These are phyloP conservation scores for Lindgomyces ingoldianus DNA, from an alignment of 495 filamentous ascomycete genomes.

Conservation along the genomic window DNA sequence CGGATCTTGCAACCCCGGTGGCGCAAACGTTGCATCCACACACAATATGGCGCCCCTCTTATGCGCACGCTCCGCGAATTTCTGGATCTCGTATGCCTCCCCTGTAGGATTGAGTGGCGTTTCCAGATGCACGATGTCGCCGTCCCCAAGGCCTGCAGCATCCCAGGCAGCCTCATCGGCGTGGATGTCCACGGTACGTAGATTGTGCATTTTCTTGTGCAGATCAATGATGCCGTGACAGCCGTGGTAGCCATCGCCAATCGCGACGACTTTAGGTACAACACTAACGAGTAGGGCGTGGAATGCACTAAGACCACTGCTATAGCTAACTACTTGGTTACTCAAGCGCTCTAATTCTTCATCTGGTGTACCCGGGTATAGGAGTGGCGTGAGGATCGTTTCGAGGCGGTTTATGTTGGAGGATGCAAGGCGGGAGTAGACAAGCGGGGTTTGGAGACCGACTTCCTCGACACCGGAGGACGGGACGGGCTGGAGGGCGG, in stretches of 20 bases:
- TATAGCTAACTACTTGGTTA: slow-evolving; percentile 73
- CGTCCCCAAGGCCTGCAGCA: slow-evolving; percentile 48
- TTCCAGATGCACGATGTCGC: slow-evolving; percentile 89
- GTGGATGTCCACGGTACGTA: slow-evolving; percentile 58
- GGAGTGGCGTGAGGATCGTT: slow-evolving; percentile 69
- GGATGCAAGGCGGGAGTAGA: slow-evolving; percentile 78
- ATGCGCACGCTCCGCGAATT: slow-evolving; percentile 72
- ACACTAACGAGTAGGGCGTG: slow-evolving; percentile 76
- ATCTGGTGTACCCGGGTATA: slow-evolving; percentile 47
- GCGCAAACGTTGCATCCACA: slow-evolving; percentile 89
- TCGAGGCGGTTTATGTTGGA: slow-evolving; percentile 85
- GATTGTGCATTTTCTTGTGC: slow-evolving; percentile 67
- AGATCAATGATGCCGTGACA: slow-evolving; percentile 80
- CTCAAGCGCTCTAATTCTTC: slow-evolving; percentile 3
- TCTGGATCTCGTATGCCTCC: slow-evolving; percentile 68
- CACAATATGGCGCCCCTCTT: slow-evolving; percentile 69
- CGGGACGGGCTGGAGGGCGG: slow-evolving; percentile 24
- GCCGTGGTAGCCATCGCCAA: slow-evolving; percentile 87
- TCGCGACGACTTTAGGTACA: slow-evolving; percentile 75
- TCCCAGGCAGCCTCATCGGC: slow-evolving; percentile 45
- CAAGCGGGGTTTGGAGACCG: slow-evolving; percentile 43
- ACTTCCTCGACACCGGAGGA: slow-evolving; percentile 7
- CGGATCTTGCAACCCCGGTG: slow-evolving; percentile 86
- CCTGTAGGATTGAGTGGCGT: slow-evolving; percentile 90
- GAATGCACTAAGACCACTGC: slow-evolving; percentile 83